Evolutionary conservation across 257 asterid genomes (phyloP), one percentile per base, ranked within the genome.

Genomic region (Solanum clarkiae): DNA sequence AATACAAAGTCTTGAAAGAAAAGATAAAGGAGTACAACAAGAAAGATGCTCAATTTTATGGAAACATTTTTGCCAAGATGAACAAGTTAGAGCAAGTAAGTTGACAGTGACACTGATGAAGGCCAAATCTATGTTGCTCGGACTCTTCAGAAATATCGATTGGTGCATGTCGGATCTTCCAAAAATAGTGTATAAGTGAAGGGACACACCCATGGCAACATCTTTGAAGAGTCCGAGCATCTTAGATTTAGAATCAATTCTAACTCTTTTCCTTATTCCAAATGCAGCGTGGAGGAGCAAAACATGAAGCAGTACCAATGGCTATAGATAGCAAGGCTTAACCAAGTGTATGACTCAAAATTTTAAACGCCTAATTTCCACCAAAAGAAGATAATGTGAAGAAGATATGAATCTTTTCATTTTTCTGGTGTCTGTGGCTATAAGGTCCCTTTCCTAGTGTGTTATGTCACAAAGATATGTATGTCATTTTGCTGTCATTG

Each of bases 11-110:
- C 9, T 87, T 91, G 68, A 92, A 89, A 88, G 91, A 91, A 72
- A 92, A 91, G 84, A 88, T 91, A 4, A 93, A 86, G 85, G 96
- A 90, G 63, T 91, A 88, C 82, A 89, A 91, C 83, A 88, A 80
- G 89, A 92, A 91, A 70, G 94, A 91, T 13, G 95, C 94, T n/a
- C 87, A 89, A 57, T 92, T 92, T 86, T 92, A 93, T 22, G 89
- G 92, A 15, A 90, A 77, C 88, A 92, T 92, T 16, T 81, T 93
- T 56, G 92, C 92, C 10, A 91, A 92, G 85, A 84, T 91, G 92
- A 90, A 11, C 84, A 87, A 89, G 88, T 42, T 86, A 80, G 93
- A 89, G 63, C 86, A 88, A 85, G 94, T 93, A 86, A 88, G 92
- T 87, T 65, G 4, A 24, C 53, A 20, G 20, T 40, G 53, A 29